Conservation (phyloP, 2,329 filamentous ascomycete species). For the Alternaria viburni region DNA sequence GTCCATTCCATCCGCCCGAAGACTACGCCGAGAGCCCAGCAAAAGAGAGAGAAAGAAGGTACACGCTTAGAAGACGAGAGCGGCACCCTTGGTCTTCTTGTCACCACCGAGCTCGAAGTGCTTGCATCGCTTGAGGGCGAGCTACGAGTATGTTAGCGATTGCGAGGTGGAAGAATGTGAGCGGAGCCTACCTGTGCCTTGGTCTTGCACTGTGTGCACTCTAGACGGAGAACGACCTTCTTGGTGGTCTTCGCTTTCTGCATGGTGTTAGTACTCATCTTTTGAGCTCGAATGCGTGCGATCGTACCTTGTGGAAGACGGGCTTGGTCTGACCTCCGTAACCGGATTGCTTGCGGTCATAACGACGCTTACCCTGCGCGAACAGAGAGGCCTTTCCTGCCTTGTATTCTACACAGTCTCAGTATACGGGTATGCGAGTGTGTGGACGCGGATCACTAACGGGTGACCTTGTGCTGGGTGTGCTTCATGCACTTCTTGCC, state of each 20-base stretch:
- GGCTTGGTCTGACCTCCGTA: constrained; percentile 99
- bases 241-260: constrained; percentile 99
- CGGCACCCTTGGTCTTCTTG: constrained; percentile 99
- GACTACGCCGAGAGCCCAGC: constrained; percentile 49
- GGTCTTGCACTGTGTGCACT: constrained; percentile 91
- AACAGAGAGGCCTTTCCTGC: constrained; percentile 94
- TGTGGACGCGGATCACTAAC: constrained; percentile 29
- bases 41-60: constrained; percentile 51
- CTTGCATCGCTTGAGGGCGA: constrained; percentile 99
- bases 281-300: background rate
- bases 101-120: constrained; percentile 99
- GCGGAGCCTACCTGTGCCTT: constrained; percentile 38
- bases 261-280: constrained; percentile 19
- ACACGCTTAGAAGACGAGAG: constrained; percentile 94
- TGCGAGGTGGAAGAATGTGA: background rate
- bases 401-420: constrained; percentile 73
- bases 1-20: constrained; percentile 45
- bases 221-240: constrained; percentile 98
- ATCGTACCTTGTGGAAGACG: constrained; percentile 83
- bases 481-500: constrained; percentile 82
- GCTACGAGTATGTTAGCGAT: constrained; percentile 67
- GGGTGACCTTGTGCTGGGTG: constrained; percentile 47
- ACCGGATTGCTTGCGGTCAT: constrained; percentile 89
- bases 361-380: constrained; percentile 99
- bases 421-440: constrained; percentile 24